Conservation (phyloP, 106 monocot genomes). For the Gastrodia elata region DNA sequence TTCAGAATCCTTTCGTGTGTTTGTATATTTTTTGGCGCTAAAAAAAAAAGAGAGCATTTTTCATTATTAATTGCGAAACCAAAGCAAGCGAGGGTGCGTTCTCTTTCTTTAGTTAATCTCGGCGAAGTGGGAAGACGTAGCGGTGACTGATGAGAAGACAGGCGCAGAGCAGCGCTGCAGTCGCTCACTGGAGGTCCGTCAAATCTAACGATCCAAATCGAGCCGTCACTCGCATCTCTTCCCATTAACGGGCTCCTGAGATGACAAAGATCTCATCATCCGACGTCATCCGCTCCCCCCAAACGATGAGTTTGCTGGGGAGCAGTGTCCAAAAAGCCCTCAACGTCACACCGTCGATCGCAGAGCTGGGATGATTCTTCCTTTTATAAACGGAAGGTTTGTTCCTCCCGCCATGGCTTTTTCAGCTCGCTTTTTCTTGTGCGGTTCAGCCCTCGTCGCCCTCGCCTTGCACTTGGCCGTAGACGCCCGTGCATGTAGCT, state of each 20-base stretch:
- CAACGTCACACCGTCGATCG: not conserved
- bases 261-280: not conserved
- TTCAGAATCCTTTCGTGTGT: too few species aligned
- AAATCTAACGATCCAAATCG: slow-evolving; percentile 8
- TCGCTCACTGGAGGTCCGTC: slow-evolving; percentile 3
- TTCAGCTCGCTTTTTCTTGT: not conserved
- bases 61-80: too few species aligned
- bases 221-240: not conserved
- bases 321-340: slow-evolving; percentile 4
- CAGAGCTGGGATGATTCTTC: not conserved
- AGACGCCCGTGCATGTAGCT: not conserved
- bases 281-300: not conserved
- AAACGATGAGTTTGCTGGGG: not conserved
- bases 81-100: too few species aligned
- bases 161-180: too few species aligned
- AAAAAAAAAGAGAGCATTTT: too few species aligned
- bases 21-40: too few species aligned
- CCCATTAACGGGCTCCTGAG: not conserved
- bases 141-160: not conserved
- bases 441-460: not conserved
- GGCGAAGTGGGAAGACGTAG: not conserved
- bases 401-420: too few species aligned
- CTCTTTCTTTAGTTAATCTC: too few species aligned
- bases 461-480: not conserved
- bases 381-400: too few species aligned